Conservation (phyloP, 306 rosid species). For the Bauhinia variegata region DNA sequence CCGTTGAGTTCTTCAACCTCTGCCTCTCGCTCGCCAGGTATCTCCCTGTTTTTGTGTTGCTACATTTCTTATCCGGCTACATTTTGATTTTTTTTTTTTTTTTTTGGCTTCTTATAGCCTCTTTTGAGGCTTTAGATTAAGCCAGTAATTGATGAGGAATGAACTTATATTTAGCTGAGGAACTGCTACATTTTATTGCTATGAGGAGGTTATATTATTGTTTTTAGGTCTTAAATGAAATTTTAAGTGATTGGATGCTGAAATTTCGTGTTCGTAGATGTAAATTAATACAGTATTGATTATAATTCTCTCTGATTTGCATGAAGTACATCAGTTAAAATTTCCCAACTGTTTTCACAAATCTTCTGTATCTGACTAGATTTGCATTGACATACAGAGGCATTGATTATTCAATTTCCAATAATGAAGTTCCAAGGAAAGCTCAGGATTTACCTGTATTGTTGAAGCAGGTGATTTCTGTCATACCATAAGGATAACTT, state of each 20-base stretch:
- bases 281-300: too few species aligned
- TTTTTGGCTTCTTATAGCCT: not conserved
- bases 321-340: not conserved
- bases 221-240: not conserved
- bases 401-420: conserved; percentile 74
- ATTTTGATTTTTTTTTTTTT: not conserved
- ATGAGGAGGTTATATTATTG: not conserved
- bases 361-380: conserved; percentile 33
- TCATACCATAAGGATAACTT: not conserved
- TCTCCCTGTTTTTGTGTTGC: not conserved
- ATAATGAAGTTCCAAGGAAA: conserved; percentile 50
- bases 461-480: conserved; percentile 69
- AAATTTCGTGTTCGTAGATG: not conserved
- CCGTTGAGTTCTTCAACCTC: conserved; percentile 46
- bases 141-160: not conserved
- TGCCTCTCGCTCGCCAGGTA: conserved; percentile 72
- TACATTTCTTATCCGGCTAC: not conserved
- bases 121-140: not conserved
- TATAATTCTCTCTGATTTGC: not conserved
- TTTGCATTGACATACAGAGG: conserved; percentile 61
- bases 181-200: not conserved
- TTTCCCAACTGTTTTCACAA: not conserved
- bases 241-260: not conserved
- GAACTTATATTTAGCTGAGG: not conserved
- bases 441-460: conserved; percentile 50